phyloP scores from a whole-genome alignment of 2,329 filamentous ascomycete species.

The Phialemoniopsis sp. region DNA sequence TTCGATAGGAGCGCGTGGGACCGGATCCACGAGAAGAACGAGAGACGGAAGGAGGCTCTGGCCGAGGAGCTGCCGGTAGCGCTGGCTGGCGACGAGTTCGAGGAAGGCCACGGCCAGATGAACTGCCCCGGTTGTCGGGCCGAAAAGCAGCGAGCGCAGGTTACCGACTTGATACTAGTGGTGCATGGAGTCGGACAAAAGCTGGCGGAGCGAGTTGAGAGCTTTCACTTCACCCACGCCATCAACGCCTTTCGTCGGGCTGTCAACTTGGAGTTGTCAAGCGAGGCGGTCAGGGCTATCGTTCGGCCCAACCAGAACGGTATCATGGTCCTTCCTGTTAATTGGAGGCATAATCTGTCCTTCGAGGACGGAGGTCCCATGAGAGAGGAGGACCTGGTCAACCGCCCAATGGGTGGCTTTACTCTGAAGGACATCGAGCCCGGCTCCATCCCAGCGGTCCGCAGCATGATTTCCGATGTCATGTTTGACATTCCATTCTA shows the following conservation, averaged over 20 bases:
- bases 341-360: slow-evolving; percentile 86
- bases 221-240: slow-evolving; percentile 94
- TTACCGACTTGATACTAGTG: slow-evolving; percentile 85
- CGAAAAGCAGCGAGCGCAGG: slow-evolving; percentile 61
- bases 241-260: slow-evolving; percentile 87
- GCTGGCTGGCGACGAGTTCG: neutral
- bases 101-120: slow-evolving; percentile 11
- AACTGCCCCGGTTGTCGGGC: slow-evolving; percentile 56
- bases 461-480: slow-evolving; percentile 90
- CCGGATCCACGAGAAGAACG: slow-evolving; percentile 51
- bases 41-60: slow-evolving; percentile 12
- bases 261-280: slow-evolving; percentile 79
- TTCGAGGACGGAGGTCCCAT: slow-evolving; percentile 75
- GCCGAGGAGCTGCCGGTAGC: slow-evolving; percentile 1
- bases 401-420: slow-evolving; percentile 52
- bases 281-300: slow-evolving; percentile 67
- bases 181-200: slow-evolving; percentile 97
- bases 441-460: slow-evolving; percentile 83
- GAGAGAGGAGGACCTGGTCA: slow-evolving; percentile 4
- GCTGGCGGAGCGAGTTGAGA: slow-evolving; percentile 88
- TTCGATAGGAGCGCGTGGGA: slow-evolving; percentile 80
- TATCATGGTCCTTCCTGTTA: slow-evolving; percentile 90
- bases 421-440: slow-evolving; percentile 86
- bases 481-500: slow-evolving; percentile 99
- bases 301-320: slow-evolving; percentile 76